Evolutionary conservation across 2,329 filamentous ascomycete species (phyloP), one percentile per base, ranked within the genome.

Genomic region (Aureobasidium uvarum): DNA sequence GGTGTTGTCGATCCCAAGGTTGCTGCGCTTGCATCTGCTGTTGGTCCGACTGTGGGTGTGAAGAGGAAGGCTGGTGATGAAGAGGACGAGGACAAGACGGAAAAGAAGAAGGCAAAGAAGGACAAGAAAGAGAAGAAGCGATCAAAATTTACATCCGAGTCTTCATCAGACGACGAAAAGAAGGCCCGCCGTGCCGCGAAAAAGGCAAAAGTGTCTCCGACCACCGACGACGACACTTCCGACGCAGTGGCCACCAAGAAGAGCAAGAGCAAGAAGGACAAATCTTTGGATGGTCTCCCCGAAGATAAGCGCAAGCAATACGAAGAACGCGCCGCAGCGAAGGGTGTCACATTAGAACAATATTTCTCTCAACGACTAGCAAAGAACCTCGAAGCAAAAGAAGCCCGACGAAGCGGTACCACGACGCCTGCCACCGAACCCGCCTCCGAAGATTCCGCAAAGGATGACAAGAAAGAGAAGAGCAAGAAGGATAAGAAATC

Each of bases 271-370:
- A 62, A 66, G 39, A 51, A 62, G 51, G 52, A 60, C 43, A 63
- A 60, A 23, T 74, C 75, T 36, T 68, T 77, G 23, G 69, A 72
- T 18, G 73, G 70, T 46, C 66, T 77, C 10, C 68, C 71, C 0
- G 63, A 69, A 1, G 68, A 71, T 14, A 72, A 77, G 59, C 71
- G 67, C 45, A 60, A 67, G 18, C 59, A 71, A 20, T 75, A 75
- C 68, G 72, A 74, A 52, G 62, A 69, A 28, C 72, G 75, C 25
- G 76, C 75, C 2, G 69, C 68, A 1, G 69, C 66, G 2, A 77
- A 78, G 68, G 70, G 71, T 3, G 71, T 75, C 62, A 71, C 73
- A 2, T 68, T 77, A 5, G 72, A 77, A 51, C 70, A 71, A 23
- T 66, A 66, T 23, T 62, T 62, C 18, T 16, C 48, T 1, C 28